Evolutionary conservation across 345 rosid species (phyloP).

Genomic region (Gossypium mustelinum): DNA sequence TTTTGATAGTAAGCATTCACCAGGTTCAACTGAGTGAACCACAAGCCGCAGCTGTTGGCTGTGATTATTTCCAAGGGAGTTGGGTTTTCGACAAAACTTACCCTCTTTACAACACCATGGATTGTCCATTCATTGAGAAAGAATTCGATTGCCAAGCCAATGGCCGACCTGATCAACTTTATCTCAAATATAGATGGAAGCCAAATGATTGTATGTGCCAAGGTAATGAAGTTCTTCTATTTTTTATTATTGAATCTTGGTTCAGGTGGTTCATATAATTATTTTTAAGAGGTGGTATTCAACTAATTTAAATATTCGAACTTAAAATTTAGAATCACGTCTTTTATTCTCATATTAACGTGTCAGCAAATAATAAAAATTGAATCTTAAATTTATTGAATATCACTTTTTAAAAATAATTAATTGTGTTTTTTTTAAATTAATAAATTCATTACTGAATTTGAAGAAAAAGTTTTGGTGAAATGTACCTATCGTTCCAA

Average conservation of each 20-base stretch:
- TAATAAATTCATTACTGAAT: not conserved
- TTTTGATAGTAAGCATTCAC: slow-evolving; percentile 1
- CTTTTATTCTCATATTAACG: too few species aligned
- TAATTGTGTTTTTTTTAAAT: not conserved
- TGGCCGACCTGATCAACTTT: slow-evolving; percentile 46
- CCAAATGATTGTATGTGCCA: slow-evolving; percentile 41
- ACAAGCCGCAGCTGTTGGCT: not conserved
- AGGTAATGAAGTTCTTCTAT: slow-evolving; percentile 27
- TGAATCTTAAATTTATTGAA: too few species aligned
- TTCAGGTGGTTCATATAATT: not conserved
- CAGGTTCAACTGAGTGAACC: slow-evolving; percentile 9
- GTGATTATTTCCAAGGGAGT: slow-evolving; percentile 38
- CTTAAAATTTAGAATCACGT: too few species aligned
- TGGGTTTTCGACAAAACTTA: slow-evolving; percentile 41
- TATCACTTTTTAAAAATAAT: too few species aligned
- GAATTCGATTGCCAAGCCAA: slow-evolving; percentile 54
- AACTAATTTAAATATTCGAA: not conserved
- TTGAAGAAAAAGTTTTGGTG: not conserved
- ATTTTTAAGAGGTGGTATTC: not conserved
- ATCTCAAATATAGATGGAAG: slow-evolving; percentile 51
- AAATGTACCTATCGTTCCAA: too few species aligned
- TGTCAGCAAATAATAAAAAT: too few species aligned
- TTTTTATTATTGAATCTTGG: not conserved
- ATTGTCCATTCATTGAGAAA: slow-evolving; percentile 45
- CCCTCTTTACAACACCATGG: slow-evolving; percentile 34